Conservation (phyloP, 164 flowering plant species). For the Macadamia tetraphylla region DNA sequence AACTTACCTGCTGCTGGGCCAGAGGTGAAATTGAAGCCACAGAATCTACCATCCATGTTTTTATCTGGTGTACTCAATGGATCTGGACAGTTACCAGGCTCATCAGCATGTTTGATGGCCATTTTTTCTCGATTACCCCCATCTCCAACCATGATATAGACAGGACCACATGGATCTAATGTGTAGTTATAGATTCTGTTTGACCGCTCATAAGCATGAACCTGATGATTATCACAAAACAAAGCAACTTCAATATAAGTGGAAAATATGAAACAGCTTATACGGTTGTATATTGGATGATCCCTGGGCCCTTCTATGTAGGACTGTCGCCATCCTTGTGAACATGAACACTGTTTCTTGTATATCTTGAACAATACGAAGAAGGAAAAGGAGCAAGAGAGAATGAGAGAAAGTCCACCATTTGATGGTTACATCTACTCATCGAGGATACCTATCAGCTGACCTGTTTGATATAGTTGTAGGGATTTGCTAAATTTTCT, state of each 20-base stretch:
- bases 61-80: slow-evolving; percentile 63
- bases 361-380: too few species aligned
- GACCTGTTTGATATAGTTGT: too few species aligned
- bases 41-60: slow-evolving; percentile 62
- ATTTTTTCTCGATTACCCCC: slow-evolving; percentile 89
- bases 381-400: background rate
- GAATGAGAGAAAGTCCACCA: background rate
- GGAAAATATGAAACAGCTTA: too few species aligned
- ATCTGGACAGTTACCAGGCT: slow-evolving; percentile 81
- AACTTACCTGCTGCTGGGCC: slow-evolving; percentile 83
- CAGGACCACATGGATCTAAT: slow-evolving; percentile 89
- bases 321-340: too few species aligned
- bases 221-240: slow-evolving; percentile 29
- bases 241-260: too few species aligned
- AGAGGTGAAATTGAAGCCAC: slow-evolving; percentile 71
- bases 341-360: too few species aligned
- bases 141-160: slow-evolving; percentile 72
- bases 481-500: too few species aligned
- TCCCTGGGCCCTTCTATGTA: too few species aligned
- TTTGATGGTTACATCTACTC: too few species aligned
- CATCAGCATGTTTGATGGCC: slow-evolving; percentile 75
- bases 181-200: slow-evolving; percentile 83
- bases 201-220: slow-evolving; percentile 96
- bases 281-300: too few species aligned
- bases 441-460: too few species aligned